Conservation (phyloP, 768 basidiomycete genomes). For the Russula foetens region DNA sequence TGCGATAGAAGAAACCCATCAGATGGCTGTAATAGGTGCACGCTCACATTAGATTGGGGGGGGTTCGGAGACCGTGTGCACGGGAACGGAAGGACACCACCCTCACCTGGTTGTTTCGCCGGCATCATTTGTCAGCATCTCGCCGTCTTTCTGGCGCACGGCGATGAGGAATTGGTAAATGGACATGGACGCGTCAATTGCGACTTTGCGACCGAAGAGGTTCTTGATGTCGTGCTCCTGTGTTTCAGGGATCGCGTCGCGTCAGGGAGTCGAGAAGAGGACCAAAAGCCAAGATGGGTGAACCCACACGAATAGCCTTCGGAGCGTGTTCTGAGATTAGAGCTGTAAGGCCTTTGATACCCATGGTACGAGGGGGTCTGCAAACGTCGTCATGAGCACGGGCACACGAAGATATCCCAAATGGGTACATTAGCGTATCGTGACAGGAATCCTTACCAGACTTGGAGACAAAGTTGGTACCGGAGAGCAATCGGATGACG, state of each 20-base stretch:
- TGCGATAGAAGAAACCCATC: constrained; percentile 98
- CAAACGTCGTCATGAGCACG: background rate
- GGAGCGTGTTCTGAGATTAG: constrained; percentile 89
- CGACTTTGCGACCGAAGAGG: constrained; percentile 96
- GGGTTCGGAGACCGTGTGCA: background rate
- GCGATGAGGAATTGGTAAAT: constrained; percentile 98
- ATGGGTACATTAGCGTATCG: background rate
- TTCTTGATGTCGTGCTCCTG: constrained; percentile 94
- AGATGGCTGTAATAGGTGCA: constrained; percentile 53
- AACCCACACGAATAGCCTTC: constrained; percentile 49
- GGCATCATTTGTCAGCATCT: constrained; percentile 93
- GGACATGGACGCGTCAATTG: constrained; percentile 96
- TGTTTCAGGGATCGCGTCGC: background rate
- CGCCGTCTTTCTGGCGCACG: constrained; percentile 92
- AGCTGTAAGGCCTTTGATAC: constrained; percentile 92
- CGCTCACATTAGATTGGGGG: background rate
- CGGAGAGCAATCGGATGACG: too few species aligned
- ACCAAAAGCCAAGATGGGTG: background rate
- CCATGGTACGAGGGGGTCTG: constrained; percentile 39
- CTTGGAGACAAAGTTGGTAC: too few species aligned
- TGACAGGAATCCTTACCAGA: background rate
- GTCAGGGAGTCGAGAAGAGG: background rate
- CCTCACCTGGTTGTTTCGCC: constrained; percentile 85
- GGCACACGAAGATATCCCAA: background rate
- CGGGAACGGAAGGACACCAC: background rate